Evolutionary conservation across 352 stramenopile genomes (phyloP), one percentile per base, ranked within the genome.

Genomic region (Plasmopara halstedii): DNA sequence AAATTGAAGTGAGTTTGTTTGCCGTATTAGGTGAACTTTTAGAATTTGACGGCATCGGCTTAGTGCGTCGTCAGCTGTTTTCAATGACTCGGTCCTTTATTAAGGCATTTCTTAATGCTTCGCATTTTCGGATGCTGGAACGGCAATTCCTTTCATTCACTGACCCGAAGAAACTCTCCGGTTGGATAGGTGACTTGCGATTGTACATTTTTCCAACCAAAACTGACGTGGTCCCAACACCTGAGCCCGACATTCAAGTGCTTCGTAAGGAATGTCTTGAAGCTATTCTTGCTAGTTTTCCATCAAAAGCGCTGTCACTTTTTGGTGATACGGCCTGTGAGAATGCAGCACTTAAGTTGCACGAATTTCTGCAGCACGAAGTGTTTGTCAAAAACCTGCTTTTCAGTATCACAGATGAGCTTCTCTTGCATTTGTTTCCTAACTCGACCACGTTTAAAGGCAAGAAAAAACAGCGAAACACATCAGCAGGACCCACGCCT

Each of bases 321-420:
- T 83, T 93, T 29, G 82, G 82, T 42, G 78, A 93, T 15, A 75
- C 50, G 17, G 73, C 81, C 19, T 83, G 72, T 36, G 66, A 83
- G 47, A 87, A 83, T 50, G 81, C 73, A 33, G 72, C 73, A 36
- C 63, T 86, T 46, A 93, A 94, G 62, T 58, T 94, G 33, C 79
- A 91, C 53, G 80, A 90, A 56, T 90, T 94, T 37, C 40, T 91
- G 46, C 82, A 94, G 64, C 79, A 91, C 64, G 76, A 90, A 46
- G 62, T 86, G n/a, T 85, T 91, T 53, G 68, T 91, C 26, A 90
- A 90, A 65, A 94, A 90, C 46, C 45, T 94, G 42, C 42, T 86
- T 21, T 91, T 90, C 47, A 88, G 69, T 52, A 62, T 90, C 46
- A 61, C 67, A 32, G 82, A 91, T 56, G 77, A 88, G 46, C 53